Evolutionary conservation across 208 protist genomes (phyloP).

Genomic region (Trypanosoma conorhini): DNA sequence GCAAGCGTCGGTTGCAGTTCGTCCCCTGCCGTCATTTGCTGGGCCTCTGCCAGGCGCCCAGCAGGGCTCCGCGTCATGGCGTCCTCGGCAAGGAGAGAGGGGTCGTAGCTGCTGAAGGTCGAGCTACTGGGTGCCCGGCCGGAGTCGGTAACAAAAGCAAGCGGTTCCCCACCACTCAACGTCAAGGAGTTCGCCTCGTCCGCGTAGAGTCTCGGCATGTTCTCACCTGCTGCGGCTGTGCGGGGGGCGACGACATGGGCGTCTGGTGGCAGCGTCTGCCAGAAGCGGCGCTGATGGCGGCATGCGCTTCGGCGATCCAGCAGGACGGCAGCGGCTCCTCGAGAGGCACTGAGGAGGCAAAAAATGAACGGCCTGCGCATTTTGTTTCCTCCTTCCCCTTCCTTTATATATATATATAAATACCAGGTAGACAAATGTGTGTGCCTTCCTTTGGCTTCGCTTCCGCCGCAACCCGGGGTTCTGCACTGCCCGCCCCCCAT

Average conservation of each 20-base stretch:
- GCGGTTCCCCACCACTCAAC: constrained; percentile 56
- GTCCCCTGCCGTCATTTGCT: not conserved
- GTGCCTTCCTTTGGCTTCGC: not conserved
- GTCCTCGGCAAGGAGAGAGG: constrained; percentile 48
- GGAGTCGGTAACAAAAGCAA: constrained; percentile 32
- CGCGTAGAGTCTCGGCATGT: not conserved
- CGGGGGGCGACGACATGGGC: not conserved
- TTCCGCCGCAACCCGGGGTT: not conserved
- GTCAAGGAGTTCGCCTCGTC: constrained; percentile 28
- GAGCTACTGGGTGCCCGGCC: constrained; percentile 56
- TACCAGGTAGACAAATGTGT: no score
- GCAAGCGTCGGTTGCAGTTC: not conserved
- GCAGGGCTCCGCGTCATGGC: constrained; percentile 17
- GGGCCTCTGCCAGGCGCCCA: not conserved
- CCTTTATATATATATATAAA: no score
- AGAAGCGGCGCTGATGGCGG: constrained; percentile 1
- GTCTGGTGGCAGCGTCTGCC: constrained; percentile 5
- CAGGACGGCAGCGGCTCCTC: constrained; percentile 16
- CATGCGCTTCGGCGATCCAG: not conserved
- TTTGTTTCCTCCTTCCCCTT: not conserved
- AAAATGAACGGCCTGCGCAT: not conserved
- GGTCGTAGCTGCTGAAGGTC: constrained; percentile 56
- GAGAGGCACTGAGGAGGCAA: not conserved
- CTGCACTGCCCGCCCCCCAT: no score
- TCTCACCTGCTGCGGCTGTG: not conserved